These are phyloP conservation scores for Scleroderma citrinum DNA, from an alignment of 768 basidiomycete genomes.

Conservation along the genomic window DNA sequence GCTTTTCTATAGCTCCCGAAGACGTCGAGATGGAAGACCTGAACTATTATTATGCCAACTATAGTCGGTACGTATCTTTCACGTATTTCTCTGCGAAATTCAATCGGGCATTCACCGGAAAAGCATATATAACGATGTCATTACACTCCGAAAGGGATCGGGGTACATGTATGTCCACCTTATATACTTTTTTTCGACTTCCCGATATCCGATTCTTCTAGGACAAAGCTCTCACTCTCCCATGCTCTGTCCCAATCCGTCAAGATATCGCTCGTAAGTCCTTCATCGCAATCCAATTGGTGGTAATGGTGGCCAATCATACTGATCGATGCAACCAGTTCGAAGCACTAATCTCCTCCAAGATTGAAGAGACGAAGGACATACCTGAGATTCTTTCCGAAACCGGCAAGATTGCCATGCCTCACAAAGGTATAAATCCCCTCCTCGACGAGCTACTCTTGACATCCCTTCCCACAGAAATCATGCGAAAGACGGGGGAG, in stretches of 20 bases:
- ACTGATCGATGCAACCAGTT: constrained; percentile 43
- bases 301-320: not conserved
- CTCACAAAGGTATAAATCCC: constrained; percentile 57
- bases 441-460: not conserved
- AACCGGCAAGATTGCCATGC: constrained; percentile 91
- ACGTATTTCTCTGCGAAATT: constrained; percentile 4
- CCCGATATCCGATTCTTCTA: constrained; percentile 25
- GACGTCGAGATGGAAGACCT: constrained; percentile 95
- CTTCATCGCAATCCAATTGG: not conserved
- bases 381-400: constrained; percentile 91
- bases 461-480: constrained; percentile 46
- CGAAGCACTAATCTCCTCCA: constrained; percentile 86
- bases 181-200: constrained; percentile 8
- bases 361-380: constrained; percentile 95
- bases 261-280: constrained; percentile 82
- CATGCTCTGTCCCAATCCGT: constrained; percentile 95
- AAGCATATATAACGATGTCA: constrained; percentile 95
- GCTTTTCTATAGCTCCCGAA: constrained; percentile 55
- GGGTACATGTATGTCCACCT: constrained; percentile 76
- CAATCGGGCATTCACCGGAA: constrained; percentile 19
- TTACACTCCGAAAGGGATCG: constrained; percentile 89
- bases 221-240: constrained; percentile 94
- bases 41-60: constrained; percentile 95
- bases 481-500: constrained; percentile 96
- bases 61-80: constrained; percentile 64